Evolutionary conservation across 257 asterid species (phyloP), one percentile per base, ranked within the genome.

Genomic region (Penstemon eatonii): DNA sequence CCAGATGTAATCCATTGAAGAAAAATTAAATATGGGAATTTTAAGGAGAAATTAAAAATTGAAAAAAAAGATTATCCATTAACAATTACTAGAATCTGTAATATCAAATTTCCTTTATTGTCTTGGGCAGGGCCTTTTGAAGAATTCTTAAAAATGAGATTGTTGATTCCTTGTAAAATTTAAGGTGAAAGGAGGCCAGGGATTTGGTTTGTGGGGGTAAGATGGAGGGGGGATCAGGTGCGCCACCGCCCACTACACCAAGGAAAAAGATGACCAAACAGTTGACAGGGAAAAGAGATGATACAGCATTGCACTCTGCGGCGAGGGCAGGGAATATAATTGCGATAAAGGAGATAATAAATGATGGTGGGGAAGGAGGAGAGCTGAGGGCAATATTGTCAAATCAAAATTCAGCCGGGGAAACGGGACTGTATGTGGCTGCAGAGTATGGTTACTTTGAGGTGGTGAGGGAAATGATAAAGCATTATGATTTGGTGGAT

Each of bases 211-310:
- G 42, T 42, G n/a, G 58, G 4, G 54, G 45, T 13, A 45, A 54
- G 8, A 44, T 45, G 70, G 73, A 69, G 83, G 75, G 63, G 63
- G 66, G 38, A 10, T 60, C 69, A 37, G 68, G 73, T 8, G 68
- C 60, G 11, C 68, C 75, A 11, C 81, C 81, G 36, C 53, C 68
- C 3, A n/a, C 74, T 9, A 79, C 89, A 0, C 89, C 83, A 5
- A 52, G 85, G 59, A 85, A 78, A 62, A 82, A 82, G 81, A 85
- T 85, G 84, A 83, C 86, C 10, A 82, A 85, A 59, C 90, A 85
- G 72, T 47, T 82, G 71, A 85, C 86, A 2, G 90, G 90, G 5
- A 82, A 82, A 70, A 77, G 86, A 40, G 88, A 76, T 44, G 90
- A 85, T 55, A 75, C 86, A 0, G 64, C 69, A 36, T 43, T 85